A percentile compares a stretch with the other conserved stretches of the same genome.
Evolutionary conservation across 2,329 filamentous ascomycete genomes (phyloP).

Genomic region (Cladophialophora psammophila): DNA sequence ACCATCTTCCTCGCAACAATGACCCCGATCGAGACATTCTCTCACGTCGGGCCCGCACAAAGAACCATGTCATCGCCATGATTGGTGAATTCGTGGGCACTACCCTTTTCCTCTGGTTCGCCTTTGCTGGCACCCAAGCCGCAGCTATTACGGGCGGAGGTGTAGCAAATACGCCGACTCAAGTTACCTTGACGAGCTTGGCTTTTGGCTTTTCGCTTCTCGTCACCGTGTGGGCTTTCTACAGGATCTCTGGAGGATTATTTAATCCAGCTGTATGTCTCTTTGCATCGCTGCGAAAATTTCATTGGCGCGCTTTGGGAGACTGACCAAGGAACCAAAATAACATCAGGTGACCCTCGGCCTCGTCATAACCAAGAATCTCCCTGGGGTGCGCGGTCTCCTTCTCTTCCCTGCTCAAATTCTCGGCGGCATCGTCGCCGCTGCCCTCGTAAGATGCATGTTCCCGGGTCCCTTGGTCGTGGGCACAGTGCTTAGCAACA

Average conservation of each 20-base stretch:
- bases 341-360: conserved; percentile 60
- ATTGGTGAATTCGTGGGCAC: conserved; percentile 62
- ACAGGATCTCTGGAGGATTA: conserved; percentile 58
- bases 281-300: not conserved
- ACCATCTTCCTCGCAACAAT: conserved; percentile 18
- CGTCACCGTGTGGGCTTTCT: conserved; percentile 63
- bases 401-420: conserved; percentile 65
- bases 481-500: conserved; percentile 60
- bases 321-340: not conserved
- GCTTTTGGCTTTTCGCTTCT: conserved; percentile 56
- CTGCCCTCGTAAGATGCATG: conserved; percentile 64
- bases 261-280: conserved; percentile 58
- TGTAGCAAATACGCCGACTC: conserved; percentile 13
- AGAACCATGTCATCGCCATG: conserved; percentile 47
- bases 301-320: not conserved
- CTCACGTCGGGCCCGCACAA: conserved; percentile 3
- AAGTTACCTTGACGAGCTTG: conserved; percentile 42
- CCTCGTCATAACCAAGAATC: conserved; percentile 63
- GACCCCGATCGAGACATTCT: conserved; percentile 19
- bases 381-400: conserved; percentile 60
- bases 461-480: conserved; percentile 64
- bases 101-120: conserved; percentile 58
- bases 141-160: conserved; percentile 38
- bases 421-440: conserved; percentile 65
- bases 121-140: conserved; percentile 57